Base-by-base conservation (phyloP, 169 alveolate species). In the Plasmodium chabaudi region DNA sequence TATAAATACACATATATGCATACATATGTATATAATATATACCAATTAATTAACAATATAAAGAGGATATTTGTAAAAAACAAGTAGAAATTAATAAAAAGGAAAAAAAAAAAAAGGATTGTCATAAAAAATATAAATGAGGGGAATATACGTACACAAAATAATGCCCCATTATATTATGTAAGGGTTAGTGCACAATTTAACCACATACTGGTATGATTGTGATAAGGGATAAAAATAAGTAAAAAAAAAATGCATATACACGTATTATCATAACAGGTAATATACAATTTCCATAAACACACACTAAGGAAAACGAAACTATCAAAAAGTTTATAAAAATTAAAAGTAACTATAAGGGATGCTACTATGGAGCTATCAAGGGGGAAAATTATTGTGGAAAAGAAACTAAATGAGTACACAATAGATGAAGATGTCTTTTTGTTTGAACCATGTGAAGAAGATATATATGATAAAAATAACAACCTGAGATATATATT, bases 361-460 rank as follows among this genome's bases (percentile, higher is more conserved):
- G 44, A 12, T 46, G 21, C 9, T 46, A 47, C 59, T 23, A 79
- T 79, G 89, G 89, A 79, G 56, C 47, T 79, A 27, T 79, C 89
- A 39, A 65, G 82, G 56, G 89, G 89, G 27, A 79, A 79, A 39
- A 82, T 79, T 42, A 42, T 79, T 39, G 47, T 79, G 27, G 89
- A 79, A 42, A 51, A 67, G 15, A 73, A 92, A 9, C 49, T 92
- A 72, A 87, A 75, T 64, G 91, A 72, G 42, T 55, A 87, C 60
- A 57, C 92, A 2, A 60, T 92, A 75, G 94, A 92, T 59, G 91
- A 73, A 17, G 47, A 92, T 27, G 92, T 92, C 39, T 88, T 92
- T 60, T 69, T 87, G 23, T 92, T 82, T 49, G 92, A 92, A 69
- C 94, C 94, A 12, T 19, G 56, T 51, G 55, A 59, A 46, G 88